Evolutionary conservation across 805 yeast genomes (phyloP).

Genomic region (Candida germanica): DNA sequence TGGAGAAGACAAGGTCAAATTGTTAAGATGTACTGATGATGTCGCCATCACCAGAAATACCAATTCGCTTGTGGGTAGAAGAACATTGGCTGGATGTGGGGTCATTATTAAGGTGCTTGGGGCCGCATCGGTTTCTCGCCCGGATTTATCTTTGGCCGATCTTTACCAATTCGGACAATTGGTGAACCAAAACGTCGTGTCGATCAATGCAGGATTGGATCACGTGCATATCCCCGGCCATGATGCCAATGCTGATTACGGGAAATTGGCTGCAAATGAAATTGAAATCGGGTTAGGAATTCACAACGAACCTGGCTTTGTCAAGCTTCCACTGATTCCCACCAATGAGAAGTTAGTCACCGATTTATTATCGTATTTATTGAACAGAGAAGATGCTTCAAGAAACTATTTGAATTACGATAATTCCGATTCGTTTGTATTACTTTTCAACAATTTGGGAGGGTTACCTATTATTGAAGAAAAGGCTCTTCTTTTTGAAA

Average conservation of each 20-base stretch:
- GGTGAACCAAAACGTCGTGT: conserved; percentile 25
- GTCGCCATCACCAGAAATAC: conserved; percentile 30
- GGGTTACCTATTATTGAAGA: conserved; percentile 34
- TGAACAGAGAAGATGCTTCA: conserved; percentile 22
- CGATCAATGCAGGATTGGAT: conserved; percentile 36
- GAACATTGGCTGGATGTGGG: conserved; percentile 34
- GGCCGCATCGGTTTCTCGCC: conserved; percentile 20
- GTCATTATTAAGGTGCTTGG: conserved; percentile 30
- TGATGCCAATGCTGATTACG: conserved; percentile 18
- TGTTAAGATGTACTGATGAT: conserved; percentile 33
- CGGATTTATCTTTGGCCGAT: conserved; percentile 19
- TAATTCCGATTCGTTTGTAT: conserved; percentile 23
- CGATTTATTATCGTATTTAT: conserved; percentile 21
- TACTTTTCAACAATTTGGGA: conserved; percentile 36
- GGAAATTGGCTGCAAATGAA: conserved; percentile 23
- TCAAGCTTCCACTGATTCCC: conserved; percentile 27
- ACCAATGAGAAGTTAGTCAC: conserved; percentile 28
- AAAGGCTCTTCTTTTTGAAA: conserved; percentile 22
- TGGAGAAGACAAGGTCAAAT: conserved; percentile 26
- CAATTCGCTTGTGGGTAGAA: conserved; percentile 33
- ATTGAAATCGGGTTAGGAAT: conserved; percentile 37
- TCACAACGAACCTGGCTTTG: conserved; percentile 39
- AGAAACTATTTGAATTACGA: conserved; percentile 30
- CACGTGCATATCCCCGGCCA: conserved; percentile 39
- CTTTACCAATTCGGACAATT: conserved; percentile 25